Conservation (phyloP, 2,329 filamentous ascomycete genomes). For the Epichloe elymi region DNA sequence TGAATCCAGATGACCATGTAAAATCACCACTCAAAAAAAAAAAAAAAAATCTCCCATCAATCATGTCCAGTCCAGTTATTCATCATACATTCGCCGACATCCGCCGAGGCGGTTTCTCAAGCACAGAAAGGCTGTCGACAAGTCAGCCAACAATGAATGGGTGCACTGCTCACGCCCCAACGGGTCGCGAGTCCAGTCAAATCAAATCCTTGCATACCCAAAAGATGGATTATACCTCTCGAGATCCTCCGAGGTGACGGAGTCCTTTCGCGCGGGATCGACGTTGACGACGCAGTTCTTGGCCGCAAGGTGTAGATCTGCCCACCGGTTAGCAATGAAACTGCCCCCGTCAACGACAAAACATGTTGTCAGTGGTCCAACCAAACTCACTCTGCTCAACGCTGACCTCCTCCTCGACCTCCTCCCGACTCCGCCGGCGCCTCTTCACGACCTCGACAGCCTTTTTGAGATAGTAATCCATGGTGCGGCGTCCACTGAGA, state of each 20-base stretch:
- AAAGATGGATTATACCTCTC: not conserved
- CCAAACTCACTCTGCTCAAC: conserved; percentile 1
- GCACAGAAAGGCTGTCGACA: not conserved
- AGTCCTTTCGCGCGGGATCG: not conserved
- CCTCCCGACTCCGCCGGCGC: not conserved
- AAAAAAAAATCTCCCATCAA: too few relatives aligned
- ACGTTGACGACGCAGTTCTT: conserved; percentile 2
- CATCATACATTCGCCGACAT: not conserved
- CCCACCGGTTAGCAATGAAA: too few relatives aligned
- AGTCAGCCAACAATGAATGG: too few relatives aligned
- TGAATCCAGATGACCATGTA: too few relatives aligned
- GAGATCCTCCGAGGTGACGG: not conserved
- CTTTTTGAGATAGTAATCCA: conserved; percentile 3
- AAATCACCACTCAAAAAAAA: too few relatives aligned
- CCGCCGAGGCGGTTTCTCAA: not conserved
- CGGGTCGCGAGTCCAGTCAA: too few relatives aligned
- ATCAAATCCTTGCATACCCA: not conserved
- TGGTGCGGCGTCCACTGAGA: not conserved
- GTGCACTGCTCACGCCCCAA: too few relatives aligned
- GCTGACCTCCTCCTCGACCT: not conserved
- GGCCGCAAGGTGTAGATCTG: conserved; percentile 2
- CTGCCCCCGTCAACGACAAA: too few relatives aligned
- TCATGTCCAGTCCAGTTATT: not conserved
- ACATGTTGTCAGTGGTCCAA: too few relatives aligned
- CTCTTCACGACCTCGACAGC: conserved; percentile 3